Conservation (phyloP, 176 grass and related monocot genomes). For the Alloteropsis semialata region DNA sequence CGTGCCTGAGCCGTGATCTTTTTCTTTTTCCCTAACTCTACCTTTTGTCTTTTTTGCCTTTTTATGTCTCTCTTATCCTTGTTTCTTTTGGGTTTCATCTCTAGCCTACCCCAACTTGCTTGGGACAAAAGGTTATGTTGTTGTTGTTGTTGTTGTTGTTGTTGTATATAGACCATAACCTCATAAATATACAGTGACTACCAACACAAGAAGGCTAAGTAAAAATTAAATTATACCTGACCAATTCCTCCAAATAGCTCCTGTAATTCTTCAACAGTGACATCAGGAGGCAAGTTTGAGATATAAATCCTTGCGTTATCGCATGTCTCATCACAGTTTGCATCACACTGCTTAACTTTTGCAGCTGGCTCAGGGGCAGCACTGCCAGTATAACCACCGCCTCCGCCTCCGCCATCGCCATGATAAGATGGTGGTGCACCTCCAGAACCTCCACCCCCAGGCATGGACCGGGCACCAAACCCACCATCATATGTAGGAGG, state of each 20-base stretch:
- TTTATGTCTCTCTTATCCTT: too few species aligned
- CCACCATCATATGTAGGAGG: conserved; percentile 70
- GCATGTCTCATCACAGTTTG: conserved; percentile 81
- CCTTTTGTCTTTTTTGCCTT: too few species aligned
- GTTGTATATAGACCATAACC: too few species aligned
- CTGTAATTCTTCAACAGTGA: conserved; percentile 84
- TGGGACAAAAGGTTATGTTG: too few species aligned
- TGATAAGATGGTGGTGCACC: conserved; percentile 46
- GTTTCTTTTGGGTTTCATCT: too few species aligned
- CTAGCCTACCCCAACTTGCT: too few species aligned
- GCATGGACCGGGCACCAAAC: conserved; percentile 42
- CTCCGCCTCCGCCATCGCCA: not conserved
- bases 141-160: too few species aligned
- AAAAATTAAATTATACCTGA: conserved; percentile 48
- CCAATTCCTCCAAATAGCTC: conserved; percentile 96
- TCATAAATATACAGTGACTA: too few species aligned
- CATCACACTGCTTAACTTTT: conserved; percentile 95
- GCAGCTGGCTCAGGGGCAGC: conserved; percentile 33
- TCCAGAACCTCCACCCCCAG: conserved; percentile 49
- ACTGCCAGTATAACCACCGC: conserved; percentile 40
- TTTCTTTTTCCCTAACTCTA: too few species aligned
- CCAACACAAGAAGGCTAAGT: not conserved
- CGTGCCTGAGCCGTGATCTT: too few species aligned
- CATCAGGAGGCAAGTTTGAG: conserved; percentile 95
- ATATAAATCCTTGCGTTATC: conserved; percentile 99